These are phyloP conservation scores for Peniophora sp. DNA, from an alignment of 1,284 basidiomycete species.

Conservation along the genomic window DNA sequence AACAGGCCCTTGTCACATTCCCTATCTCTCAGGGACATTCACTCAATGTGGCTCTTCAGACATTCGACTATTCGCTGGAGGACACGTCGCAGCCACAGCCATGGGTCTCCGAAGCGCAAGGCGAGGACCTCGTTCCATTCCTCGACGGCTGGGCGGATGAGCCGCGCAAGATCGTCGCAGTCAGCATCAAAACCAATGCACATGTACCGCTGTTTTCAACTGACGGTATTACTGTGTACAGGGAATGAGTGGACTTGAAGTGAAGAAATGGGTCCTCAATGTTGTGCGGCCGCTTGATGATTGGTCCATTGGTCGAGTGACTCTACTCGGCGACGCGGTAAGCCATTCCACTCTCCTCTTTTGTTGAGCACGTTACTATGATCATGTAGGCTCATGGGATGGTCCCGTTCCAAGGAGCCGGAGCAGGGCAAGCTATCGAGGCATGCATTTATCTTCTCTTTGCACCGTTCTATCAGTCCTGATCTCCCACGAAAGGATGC, in stretches of 20 bases:
- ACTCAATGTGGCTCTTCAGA: neutral
- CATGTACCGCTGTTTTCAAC: neutral
- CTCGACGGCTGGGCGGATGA: neutral
- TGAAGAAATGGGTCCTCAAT: neutral
- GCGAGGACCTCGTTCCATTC: neutral
- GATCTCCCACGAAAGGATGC: neutral
- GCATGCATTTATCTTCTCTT: slow-evolving; percentile 8
- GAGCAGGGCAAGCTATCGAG: slow-evolving; percentile 27
- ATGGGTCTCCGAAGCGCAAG: neutral
- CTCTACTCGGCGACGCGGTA: neutral
- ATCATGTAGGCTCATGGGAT: slow-evolving; percentile 22
- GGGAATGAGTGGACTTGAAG: neutral
- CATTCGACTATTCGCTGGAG: neutral
- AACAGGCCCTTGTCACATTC: too few species aligned
- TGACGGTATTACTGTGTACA: neutral
- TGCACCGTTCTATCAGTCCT: neutral
- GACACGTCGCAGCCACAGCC: neutral
- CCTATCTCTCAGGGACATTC: neutral
- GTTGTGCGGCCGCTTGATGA: neutral
- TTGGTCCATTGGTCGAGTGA: neutral
- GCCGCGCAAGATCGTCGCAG: neutral
- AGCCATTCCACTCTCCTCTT: neutral
- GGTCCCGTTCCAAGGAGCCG: slow-evolving; percentile 25
- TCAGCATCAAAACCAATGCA: neutral
- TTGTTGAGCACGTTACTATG: neutral